Evolutionary conservation across 129 eudicot genomes (phyloP), one percentile per base, ranked within the genome.

Genomic region (Tanacetum coccineum): DNA sequence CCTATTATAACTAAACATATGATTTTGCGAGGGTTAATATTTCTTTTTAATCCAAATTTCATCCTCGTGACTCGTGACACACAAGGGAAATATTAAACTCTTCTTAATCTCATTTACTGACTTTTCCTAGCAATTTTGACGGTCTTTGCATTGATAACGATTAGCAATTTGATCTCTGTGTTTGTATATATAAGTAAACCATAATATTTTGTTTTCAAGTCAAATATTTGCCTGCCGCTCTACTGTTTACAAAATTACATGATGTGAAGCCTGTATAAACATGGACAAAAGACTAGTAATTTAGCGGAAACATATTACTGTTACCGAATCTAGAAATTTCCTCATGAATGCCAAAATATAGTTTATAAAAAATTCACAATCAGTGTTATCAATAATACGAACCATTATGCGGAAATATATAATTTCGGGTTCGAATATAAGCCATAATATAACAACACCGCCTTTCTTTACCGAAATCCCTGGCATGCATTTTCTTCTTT

Each of bases 401-500:
- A 46, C 1, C 14, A 25, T 48, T 65, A 14, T 42, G 45, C 9
- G 42, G 57, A 65, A 13, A 65, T 4, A 13, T 21, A 21, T 30
- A 26, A 13, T 13, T 47, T 48, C 9, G 39, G 32, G 54, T 63
- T 42, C 17, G 68, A 63, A 47, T 52, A 14, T 62, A 18, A 48
- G 26, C 67, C 67, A 62, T 5, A 39, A 42, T 3, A 64, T 45
- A 44, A 13, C n/a, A 64, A 64, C 42, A 20, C 26, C 6, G 55
- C 68, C 46, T 64, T 46, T 64, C 25, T 45, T 64, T 64, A 20
- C 32, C 4, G 44, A 64, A 39, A 64, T 22, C 22, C 55, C 8
- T 30, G 36, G 5, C 32, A 15, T 20, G 17, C 20, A 64, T 36
- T 25, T 49, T 36, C 39, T 58, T 58, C 40, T 58, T 25, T 26